phyloP scores from a whole-genome alignment of 108 stramenopile genomes.

The Hondaea fermentalgiana region DNA sequence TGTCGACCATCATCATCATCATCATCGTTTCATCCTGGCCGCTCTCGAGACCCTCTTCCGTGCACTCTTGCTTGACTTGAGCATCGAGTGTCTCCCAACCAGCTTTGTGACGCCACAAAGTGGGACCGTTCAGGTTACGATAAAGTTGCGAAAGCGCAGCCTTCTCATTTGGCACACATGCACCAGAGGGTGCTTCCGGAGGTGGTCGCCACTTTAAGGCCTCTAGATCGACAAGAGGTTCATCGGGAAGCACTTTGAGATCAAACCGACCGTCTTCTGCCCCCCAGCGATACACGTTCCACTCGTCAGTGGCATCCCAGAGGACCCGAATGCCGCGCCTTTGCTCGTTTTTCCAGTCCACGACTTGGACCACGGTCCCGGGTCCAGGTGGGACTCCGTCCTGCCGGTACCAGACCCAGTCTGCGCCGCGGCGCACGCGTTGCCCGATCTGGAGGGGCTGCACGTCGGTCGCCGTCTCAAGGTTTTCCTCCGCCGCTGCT shows the following conservation, averaged over 20 bases:
- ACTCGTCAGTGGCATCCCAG: neutral
- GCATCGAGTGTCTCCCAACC: neutral
- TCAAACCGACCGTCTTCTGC: neutral
- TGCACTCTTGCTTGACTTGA: neutral
- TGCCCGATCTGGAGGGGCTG: neutral
- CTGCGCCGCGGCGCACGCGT: neutral
- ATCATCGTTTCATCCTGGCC: too few species aligned
- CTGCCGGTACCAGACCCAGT: conserved; percentile 12
- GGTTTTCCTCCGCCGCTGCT: too few species aligned
- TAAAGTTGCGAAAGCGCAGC: neutral
- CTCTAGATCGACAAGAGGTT: neutral
- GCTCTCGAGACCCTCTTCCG: neutral
- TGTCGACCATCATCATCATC: neutral
- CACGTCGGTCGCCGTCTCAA: neutral
- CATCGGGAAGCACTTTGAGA: neutral
- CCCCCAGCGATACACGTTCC: conserved; percentile 11
- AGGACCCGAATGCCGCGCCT: neutral
- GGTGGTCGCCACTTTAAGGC: neutral
- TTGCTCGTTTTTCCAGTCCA: neutral
- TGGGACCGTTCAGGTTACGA: neutral
- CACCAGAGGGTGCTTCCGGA: neutral
- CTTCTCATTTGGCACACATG: neutral
- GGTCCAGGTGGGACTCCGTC: neutral
- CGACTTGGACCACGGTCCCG: neutral
- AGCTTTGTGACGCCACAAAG: neutral